Base-by-base conservation (phyloP, 1,284 basidiomycete species). In the Ceratobasidium sp. region DNA sequence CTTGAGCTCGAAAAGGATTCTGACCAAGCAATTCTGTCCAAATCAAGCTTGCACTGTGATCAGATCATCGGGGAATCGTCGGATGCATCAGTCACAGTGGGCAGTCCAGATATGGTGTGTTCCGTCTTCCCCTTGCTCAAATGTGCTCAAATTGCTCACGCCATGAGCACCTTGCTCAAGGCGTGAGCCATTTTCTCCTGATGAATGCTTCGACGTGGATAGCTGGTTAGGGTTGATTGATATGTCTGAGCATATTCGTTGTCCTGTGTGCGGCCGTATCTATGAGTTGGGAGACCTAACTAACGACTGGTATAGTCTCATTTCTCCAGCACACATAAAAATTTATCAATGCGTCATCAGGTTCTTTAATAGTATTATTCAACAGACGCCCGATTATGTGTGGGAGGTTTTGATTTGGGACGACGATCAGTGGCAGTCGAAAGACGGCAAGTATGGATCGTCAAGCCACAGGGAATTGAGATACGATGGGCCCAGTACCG, bases 181-280 rank as follows among this genome's bases (percentile, higher is more conserved):
- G n/a, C n/a, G n/a, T n/a, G n/a, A n/a, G n/a, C n/a, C n/a, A n/a
- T n/a, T n/a, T n/a, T n/a, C n/a, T n/a, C n/a, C n/a, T n/a, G 12
- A 23, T 50, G 3, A n/a, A 12, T 57, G 55, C 18, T 57, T 57
- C 39, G 55, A 57, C n/a, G 34, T 57, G 30, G 55, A 57, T 23
- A 57, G 55, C 34, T 39, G 55, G 55, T 57, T 34, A 6, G n/a
- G 32, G 4, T 28, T 57, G 34, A 36, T 57, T 9, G 55, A 57
- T 16, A 6, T 23, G 34, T 57, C 55, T 21, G 55, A 36, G 3
- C 21, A 21, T 10, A 39, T 57, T n/a, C 34, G n/a, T 3, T 57
- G 55, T 39, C 55, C 55, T 14, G 34, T 57, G 12, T 57, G 55
- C 34, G 16, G n/a, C 18, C 34, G 55, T 10, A n/a, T 34, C 26